Percentiles rank a stretch among this genome's conserved stretches.
These are phyloP conservation scores for Tulasnella sp. DNA, from an alignment of 768 basidiomycete genomes.

Conservation along the genomic window DNA sequence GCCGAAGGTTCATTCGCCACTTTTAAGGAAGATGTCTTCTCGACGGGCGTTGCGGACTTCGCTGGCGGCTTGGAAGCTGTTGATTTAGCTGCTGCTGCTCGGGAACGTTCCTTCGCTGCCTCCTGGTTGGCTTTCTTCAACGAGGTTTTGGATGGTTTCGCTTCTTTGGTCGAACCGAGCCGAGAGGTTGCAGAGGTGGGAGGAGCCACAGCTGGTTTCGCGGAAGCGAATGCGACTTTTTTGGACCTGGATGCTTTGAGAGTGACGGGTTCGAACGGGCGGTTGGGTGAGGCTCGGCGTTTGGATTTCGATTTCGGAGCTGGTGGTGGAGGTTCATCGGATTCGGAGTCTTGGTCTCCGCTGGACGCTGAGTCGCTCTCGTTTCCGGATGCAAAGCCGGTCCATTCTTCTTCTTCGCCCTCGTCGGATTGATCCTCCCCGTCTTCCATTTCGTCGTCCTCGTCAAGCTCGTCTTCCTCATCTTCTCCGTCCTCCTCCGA, in stretches of 20 bases:
- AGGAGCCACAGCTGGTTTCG: slow-evolving; percentile 29
- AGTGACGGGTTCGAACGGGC: slow-evolving; percentile 32
- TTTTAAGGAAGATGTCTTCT: neutral
- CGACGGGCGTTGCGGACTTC: neutral
- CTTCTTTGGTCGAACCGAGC: slow-evolving; percentile 22
- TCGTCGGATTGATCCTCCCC: neutral
- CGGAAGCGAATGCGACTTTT: slow-evolving; percentile 53
- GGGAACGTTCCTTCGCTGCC: neutral
- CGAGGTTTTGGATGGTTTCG: neutral
- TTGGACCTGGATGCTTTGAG: slow-evolving; percentile 34
- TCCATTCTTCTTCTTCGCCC: slow-evolving; percentile 29
- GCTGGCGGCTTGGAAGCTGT: neutral
- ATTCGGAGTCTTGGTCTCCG: slow-evolving; percentile 35
- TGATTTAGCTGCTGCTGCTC: neutral
- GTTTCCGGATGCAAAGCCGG: slow-evolving; percentile 29
- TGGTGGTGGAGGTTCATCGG: slow-evolving; percentile 36
- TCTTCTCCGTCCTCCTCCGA: slow-evolving; percentile 40
- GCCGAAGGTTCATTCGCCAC: slow-evolving; percentile 10
- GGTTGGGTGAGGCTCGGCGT: slow-evolving; percentile 37
- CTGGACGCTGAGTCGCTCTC: slow-evolving; percentile 32
- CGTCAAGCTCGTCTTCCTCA: slow-evolving; percentile 44
- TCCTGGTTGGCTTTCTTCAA: slow-evolving; percentile 28
- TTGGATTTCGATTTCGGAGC: slow-evolving; percentile 45
- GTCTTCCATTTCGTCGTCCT: slow-evolving; percentile 31
- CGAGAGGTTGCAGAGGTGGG: slow-evolving; percentile 1